Evolutionary conservation across 345 rosid genomes (phyloP).

Genomic region (Microthlaspi erraticum): DNA sequence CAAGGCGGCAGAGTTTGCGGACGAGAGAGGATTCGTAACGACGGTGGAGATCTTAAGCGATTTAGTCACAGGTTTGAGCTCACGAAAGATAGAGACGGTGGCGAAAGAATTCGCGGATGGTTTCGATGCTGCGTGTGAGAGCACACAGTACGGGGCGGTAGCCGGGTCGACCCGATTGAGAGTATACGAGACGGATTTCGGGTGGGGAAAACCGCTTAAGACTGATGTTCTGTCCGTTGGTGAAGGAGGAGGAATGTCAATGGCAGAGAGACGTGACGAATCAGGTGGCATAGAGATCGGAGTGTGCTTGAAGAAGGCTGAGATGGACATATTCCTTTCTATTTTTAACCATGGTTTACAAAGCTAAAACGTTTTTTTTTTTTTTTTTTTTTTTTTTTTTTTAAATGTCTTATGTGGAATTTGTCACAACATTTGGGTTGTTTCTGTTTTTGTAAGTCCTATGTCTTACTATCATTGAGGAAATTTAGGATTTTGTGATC

Average conservation of each 20-base stretch:
- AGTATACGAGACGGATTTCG: constrained; percentile 39
- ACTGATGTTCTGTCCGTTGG: constrained; percentile 18
- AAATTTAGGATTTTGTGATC: too few relatives aligned
- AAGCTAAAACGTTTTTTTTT: neutral
- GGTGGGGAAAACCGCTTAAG: constrained; percentile 42
- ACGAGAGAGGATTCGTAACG: constrained; percentile 28
- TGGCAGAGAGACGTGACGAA: constrained; percentile 39
- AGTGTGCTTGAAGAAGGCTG: constrained; percentile 23
- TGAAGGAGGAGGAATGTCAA: constrained; percentile 19
- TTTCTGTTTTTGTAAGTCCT: too few relatives aligned
- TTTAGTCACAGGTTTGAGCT: constrained; percentile 19
- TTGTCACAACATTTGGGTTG: too few relatives aligned
- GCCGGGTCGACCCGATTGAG: constrained; percentile 41
- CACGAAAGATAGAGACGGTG: constrained; percentile 10
- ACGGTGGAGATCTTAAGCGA: constrained; percentile 29
- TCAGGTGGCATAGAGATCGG: constrained; percentile 44
- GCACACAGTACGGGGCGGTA: constrained; percentile 8
- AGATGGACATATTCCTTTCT: constrained; percentile 9
- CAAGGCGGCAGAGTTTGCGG: constrained; percentile 17
- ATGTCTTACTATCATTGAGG: too few relatives aligned
- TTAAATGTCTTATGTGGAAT: too few relatives aligned
- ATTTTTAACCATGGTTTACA: constrained; percentile 24
- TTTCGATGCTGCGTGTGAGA: neutral
- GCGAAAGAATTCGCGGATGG: neutral
- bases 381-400: too few relatives aligned